Conservation (phyloP, 352 stramenopile species). For the Phytophthora megakarya region DNA sequence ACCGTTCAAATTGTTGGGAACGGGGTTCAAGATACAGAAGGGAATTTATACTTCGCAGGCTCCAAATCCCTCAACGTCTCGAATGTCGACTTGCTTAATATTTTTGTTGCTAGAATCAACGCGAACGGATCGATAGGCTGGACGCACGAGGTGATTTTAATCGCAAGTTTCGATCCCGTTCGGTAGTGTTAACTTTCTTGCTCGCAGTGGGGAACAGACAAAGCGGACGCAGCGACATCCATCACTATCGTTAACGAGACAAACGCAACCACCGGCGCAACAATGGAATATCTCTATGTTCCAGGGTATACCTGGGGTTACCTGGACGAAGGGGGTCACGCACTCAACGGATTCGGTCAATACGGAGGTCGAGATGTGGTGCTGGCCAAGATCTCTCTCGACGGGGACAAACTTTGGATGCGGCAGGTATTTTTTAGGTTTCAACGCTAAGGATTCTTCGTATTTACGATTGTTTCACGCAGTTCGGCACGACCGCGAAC, state of each 20-base stretch:
- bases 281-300: conserved; percentile 56
- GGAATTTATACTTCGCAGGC: conserved; percentile 69
- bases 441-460: background rate
- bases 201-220: conserved; percentile 54
- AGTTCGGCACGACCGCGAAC: conserved; percentile 71
- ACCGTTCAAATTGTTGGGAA: conserved; percentile 46
- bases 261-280: conserved; percentile 1
- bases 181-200: background rate
- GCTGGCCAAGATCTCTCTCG: conserved; percentile 55
- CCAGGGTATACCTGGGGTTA: conserved; percentile 69
- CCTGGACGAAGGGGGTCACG: conserved; percentile 72
- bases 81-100: conserved; percentile 42
- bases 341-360: conserved; percentile 70
- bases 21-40: conserved; percentile 41
- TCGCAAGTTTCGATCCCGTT: too few relatives aligned
- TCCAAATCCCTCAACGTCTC: conserved; percentile 42
- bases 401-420: conserved; percentile 66
- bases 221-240: conserved; percentile 60
- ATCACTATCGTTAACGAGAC: conserved; percentile 62
- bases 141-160: conserved; percentile 51
- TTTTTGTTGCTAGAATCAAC: conserved; percentile 62
- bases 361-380: conserved; percentile 77
- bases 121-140: conserved; percentile 49
- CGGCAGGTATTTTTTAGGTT: conserved; percentile 45
- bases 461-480: background rate